A percentile compares a stretch with the other conserved stretches of the same genome.
Evolutionary conservation across 345 rosid genomes (phyloP).

Genomic region (Corymbia maculata): DNA sequence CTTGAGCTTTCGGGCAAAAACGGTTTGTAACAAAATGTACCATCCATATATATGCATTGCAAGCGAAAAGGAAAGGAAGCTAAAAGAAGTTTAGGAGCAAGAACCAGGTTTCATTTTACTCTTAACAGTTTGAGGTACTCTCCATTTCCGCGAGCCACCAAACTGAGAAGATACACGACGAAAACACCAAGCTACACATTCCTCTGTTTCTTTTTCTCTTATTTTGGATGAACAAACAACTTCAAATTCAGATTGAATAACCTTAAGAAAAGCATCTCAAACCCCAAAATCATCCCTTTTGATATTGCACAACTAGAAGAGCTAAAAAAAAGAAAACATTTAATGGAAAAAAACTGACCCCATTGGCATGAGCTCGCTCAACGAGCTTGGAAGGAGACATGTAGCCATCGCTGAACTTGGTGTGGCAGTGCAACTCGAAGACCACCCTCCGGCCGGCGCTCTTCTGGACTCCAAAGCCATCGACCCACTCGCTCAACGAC

Average conservation of each 20-base stretch:
- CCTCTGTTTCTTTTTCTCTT: not conserved
- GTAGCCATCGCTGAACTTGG: constrained; percentile 89
- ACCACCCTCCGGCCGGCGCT: constrained; percentile 30
- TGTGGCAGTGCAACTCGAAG: constrained; percentile 88
- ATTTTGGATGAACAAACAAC: not conserved
- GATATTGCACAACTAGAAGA: not conserved
- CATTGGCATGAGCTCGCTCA: constrained; percentile 75
- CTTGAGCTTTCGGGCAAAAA: not conserved
- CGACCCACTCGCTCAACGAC: constrained; percentile 13
- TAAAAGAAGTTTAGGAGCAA: not conserved
- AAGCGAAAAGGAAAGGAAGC: not conserved
- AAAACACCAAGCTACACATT: not conserved
- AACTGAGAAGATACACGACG: not conserved
- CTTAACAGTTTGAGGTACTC: not conserved
- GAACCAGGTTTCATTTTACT: not conserved
- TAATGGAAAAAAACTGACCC: constrained; percentile 39
- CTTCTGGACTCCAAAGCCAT: constrained; percentile 57
- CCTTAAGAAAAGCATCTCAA: not conserved
- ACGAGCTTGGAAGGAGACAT: constrained; percentile 87
- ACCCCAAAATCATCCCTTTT: not conserved
- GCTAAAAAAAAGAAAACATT: not conserved
- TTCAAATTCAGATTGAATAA: not conserved
- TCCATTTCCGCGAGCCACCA: not conserved
- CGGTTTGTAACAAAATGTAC: not conserved
- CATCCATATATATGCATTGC: not conserved